Base-by-base conservation (phyloP, 306 rosid genomes). In the Vigna angularis region DNA sequence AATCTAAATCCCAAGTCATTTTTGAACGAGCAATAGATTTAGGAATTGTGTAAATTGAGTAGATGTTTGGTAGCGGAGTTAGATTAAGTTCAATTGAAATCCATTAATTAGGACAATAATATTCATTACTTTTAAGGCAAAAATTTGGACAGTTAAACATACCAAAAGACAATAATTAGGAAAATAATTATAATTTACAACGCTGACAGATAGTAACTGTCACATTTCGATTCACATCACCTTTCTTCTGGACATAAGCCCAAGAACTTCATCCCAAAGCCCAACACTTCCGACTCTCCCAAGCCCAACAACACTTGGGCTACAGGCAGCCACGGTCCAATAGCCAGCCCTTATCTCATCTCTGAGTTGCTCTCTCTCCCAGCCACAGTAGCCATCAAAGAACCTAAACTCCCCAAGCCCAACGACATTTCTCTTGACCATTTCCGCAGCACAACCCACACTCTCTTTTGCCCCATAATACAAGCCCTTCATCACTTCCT, bases 311-410 rank as follows among this genome's bases (percentile, higher is more conserved):
- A 95, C 94, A 83, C 47, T 86, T 57, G 96, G 93, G 83, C 98
- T 93, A 53, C 94, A 91, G 20, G 99, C 99, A 9, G 94, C 98
- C 0, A 95, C 89, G 17, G 90, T 87, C 98, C 99, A 95, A 90
- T 90, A 93, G 0, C 97, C 96, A 56, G 87, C 86, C 18, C 72
- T 85, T 0, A 95, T 91, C 55, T 93, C 99, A 72, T 88, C 84
- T 51, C 26, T 86, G 73, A 95, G 57, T 59, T 93, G 98, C 56
- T 87, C 94, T 7, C 61, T 86, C 71, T 86, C 98, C 99, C 98
- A 95, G 28, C 96, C 94, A 87, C 99, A 95, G 17, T 84, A 92
- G 73, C 98, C 98, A 84, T 95, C 97, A 73, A 92, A 95, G 81
- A 95, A 95, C 82, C 98, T 88, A 11, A 95, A 88, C 18, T 95